Evolutionary conservation across 345 rosid species (phyloP).

Genomic region (Psidium friedrichsthalianum): DNA sequence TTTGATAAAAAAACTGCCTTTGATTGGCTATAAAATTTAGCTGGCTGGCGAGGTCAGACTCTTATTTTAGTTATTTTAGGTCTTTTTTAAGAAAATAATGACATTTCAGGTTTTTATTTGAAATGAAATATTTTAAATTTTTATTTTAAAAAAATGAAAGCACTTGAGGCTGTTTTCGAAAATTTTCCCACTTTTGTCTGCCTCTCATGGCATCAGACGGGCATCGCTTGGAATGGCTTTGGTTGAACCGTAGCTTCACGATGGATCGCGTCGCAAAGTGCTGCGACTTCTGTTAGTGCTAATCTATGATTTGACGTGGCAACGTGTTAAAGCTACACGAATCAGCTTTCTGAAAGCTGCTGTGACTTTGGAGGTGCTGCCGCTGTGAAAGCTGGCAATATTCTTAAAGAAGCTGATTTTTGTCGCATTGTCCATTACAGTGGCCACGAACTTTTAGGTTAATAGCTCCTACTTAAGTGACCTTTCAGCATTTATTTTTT

Average conservation of each 20-base stretch:
- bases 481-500: not conserved
- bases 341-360: not conserved
- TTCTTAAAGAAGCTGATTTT: no score
- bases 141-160: no score
- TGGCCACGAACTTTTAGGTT: not conserved
- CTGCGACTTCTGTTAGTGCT: not conserved
- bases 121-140: no score
- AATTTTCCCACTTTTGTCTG: not conserved
- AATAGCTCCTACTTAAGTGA: not conserved
- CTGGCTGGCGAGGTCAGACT: no score
- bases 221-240: not conserved
- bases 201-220: not conserved
- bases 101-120: no score
- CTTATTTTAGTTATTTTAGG: no score
- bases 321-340: not conserved
- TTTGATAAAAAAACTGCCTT: no score
- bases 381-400: no score
- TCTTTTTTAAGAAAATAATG: no score
- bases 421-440: not conserved
- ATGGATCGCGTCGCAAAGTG: not conserved
- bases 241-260: no score
- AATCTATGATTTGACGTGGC: not conserved
- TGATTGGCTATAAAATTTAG: no score
- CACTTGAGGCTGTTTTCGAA: no score
- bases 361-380: not conserved